phyloP scores from a whole-genome alignment of 2,329 filamentous ascomycete genomes.

The Dactylellina leptospora region DNA sequence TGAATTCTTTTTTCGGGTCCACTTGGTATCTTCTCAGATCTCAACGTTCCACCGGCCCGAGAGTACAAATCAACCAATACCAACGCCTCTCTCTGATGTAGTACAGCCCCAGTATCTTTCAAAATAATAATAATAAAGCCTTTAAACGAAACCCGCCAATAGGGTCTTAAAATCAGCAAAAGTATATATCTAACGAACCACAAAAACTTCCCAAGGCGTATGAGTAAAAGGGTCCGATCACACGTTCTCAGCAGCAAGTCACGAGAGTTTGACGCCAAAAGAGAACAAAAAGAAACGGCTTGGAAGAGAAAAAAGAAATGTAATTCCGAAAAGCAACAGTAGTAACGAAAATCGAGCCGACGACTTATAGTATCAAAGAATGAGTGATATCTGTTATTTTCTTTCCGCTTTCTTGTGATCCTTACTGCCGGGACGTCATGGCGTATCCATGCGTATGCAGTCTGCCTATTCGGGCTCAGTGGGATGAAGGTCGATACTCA shows the following conservation, averaged over 20 bases:
- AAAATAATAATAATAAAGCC: neutral
- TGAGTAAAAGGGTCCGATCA: conserved; percentile 11
- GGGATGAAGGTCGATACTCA: neutral
- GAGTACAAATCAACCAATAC: neutral
- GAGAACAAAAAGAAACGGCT: neutral
- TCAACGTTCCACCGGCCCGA: neutral
- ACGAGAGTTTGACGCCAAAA: neutral
- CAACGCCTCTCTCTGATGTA: neutral
- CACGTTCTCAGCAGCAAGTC: conserved; percentile 1
- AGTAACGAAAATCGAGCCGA: neutral
- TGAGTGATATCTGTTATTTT: conserved; percentile 29
- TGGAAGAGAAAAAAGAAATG: neutral
- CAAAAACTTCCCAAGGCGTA: conserved; percentile 1
- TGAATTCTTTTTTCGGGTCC: conserved; percentile 3
- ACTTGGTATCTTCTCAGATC: neutral
- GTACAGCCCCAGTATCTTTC: conserved; percentile 6
- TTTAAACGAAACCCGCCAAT: neutral
- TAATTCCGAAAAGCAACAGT: conserved; percentile 16
- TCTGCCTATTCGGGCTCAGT: conserved; percentile 21
- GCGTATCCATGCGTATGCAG: conserved; percentile 44
- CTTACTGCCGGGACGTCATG: conserved; percentile 29
- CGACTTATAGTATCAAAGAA: neutral
- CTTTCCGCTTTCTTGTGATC: conserved; percentile 9
- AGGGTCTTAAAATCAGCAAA: neutral
- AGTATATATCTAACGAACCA: conserved; percentile 4